Evolutionary conservation across 768 basidiomycete species (phyloP), one percentile per base, ranked within the genome.

Genomic region (Chlorophyllum brunneum): DNA sequence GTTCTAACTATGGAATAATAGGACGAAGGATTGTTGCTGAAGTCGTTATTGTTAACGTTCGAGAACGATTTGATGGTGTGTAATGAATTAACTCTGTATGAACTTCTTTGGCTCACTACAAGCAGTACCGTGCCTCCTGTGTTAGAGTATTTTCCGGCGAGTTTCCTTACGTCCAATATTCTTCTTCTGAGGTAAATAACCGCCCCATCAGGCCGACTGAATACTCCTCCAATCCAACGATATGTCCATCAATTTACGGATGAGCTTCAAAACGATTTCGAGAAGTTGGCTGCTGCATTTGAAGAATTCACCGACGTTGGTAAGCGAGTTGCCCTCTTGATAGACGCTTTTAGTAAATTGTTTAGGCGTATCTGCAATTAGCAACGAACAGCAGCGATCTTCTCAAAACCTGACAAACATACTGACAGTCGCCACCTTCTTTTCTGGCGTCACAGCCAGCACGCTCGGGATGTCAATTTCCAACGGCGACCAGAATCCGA

Each of bases 41-140:
- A 36, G 40, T 51, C 50, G 8, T 18, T 51, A 23, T 27, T 51
- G 9, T 27, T 51, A 2, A 51, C 50, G 1, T 18, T 51, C 18
- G 50, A 51, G 27, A 30, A 33, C 23, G 50, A 51, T 43, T 36
- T 51, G 15, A 27, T 43, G 24, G 50, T 51, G 18, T 8, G 41
- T 42, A 26, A 11, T 4, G n/a, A 13, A 27, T 5, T n/a, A 6
- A 1, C 27, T 7, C 10, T 13, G 2, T 6, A 26, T 5, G 24
- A 5, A 5, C 4, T 36, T 11, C 1, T 15, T n/a, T 15, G 10
- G n/a, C 3, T 24, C 15, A 24, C 24, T n/a, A 1, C 4, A 4
- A 34, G 5, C 10, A 51, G 50, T 51, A 51, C 29, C 40, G 50
- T 15, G 50, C 41, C 2, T 51, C 50, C 23, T 51, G 50, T 13